These are phyloP conservation scores for Saitozyma sp. DNA, from an alignment of 768 basidiomycete species.

Conservation along the genomic window DNA sequence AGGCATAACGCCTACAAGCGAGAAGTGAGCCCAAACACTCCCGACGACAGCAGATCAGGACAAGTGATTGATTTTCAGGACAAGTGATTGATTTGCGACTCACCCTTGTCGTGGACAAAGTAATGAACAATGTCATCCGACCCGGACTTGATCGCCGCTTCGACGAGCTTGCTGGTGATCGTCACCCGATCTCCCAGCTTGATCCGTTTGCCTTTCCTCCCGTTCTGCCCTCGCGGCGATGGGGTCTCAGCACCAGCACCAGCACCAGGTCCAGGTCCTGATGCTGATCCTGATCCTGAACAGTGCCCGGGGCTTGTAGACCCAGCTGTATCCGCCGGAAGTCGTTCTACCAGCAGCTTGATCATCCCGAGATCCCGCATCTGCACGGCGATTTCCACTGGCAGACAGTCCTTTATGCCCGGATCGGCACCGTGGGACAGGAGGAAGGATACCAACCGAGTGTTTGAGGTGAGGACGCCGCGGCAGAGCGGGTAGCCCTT, in stretches of 20 bases:
- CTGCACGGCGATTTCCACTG: constrained; percentile 73
- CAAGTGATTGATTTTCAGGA: no score
- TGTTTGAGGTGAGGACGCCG: constrained; percentile 68
- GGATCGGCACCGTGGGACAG: constrained; percentile 75
- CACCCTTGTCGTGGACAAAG: constrained; percentile 49
- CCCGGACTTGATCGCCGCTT: constrained; percentile 38
- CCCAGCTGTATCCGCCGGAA: neutral
- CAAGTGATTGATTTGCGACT: constrained; percentile 1
- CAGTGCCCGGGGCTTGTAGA: neutral
- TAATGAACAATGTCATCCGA: constrained; percentile 46
- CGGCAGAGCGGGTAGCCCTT: constrained; percentile 78
- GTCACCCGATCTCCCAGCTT: constrained; percentile 23
- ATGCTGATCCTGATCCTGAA: no score
- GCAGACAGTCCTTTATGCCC: constrained; percentile 61
- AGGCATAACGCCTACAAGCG: constrained; percentile 30
- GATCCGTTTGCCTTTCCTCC: neutral
- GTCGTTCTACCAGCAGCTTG: constrained; percentile 72
- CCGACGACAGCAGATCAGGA: neutral
- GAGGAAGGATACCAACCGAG: constrained; percentile 69
- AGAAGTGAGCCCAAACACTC: neutral
- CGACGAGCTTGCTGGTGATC: constrained; percentile 28
- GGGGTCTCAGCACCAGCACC: no score
- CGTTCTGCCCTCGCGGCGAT: no score
- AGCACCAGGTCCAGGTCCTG: no score
- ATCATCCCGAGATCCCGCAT: constrained; percentile 69